phyloP scores from a whole-genome alignment of 1,284 basidiomycete genomes.

The Wallemia hederae region DNA sequence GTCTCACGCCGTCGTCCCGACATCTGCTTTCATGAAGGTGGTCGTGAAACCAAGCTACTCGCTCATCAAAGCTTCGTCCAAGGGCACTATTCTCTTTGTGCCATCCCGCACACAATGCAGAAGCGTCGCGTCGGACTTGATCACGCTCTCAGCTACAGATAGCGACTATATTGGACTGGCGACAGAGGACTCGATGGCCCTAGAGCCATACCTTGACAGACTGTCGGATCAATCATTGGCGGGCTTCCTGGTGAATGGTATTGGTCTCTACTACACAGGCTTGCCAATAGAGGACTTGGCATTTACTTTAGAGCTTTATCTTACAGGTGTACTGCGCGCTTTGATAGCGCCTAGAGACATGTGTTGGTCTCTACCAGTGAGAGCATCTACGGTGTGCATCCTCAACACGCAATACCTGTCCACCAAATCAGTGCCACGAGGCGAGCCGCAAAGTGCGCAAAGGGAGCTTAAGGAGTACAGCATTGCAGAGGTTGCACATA shows the following conservation, averaged over 20 bases:
- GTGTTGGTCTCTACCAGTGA: slow-evolving; percentile 59
- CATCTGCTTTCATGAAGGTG: slow-evolving; percentile 55
- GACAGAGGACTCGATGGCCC: slow-evolving; percentile 24
- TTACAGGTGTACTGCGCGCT: slow-evolving; percentile 48
- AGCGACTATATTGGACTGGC: slow-evolving; percentile 45
- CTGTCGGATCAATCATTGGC: slow-evolving; percentile 36
- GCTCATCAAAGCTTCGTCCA: slow-evolving; percentile 19
- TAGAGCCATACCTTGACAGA: slow-evolving; percentile 21
- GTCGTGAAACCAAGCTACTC: slow-evolving; percentile 73
- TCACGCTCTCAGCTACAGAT: slow-evolving; percentile 59
- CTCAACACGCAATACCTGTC: slow-evolving; percentile 73
- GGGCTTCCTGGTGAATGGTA: slow-evolving; percentile 58
- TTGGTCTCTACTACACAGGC: slow-evolving; percentile 60
- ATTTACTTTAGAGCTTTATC: slow-evolving; percentile 53
- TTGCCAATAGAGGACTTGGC: slow-evolving; percentile 39
- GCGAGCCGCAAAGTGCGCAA: slow-evolving; percentile 16
- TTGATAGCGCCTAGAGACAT: slow-evolving; percentile 53
- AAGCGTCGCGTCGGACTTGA: slow-evolving; percentile 48
- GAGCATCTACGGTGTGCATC: slow-evolving; percentile 49
- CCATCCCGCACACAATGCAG: slow-evolving; percentile 56
- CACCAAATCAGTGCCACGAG: slow-evolving; percentile 18
- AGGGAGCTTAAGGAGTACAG: slow-evolving; percentile 49
- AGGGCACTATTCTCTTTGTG: slow-evolving; percentile 53
- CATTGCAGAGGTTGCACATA: slow-evolving; percentile 51
- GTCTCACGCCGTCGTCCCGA: slow-evolving; percentile 63